These are phyloP conservation scores for Phytophthora quininea DNA, from an alignment of 352 stramenopile species.

Conservation along the genomic window DNA sequence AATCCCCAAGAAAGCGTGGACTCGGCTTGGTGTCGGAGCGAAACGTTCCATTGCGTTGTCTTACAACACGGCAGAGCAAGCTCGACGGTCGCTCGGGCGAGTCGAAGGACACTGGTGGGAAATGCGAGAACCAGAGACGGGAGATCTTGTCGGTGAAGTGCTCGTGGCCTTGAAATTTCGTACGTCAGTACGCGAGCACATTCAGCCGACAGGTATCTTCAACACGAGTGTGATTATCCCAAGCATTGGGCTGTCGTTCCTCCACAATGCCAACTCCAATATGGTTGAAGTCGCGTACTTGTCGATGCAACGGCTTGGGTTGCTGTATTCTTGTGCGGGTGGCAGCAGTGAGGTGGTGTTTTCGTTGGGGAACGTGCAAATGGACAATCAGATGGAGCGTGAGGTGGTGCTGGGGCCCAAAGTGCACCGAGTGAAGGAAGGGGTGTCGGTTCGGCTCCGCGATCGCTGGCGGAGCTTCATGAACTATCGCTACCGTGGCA, in stretches of 20 bases:
- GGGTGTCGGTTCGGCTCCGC: slow-evolving; percentile 80
- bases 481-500: slow-evolving; percentile 84
- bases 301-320: slow-evolving; percentile 75
- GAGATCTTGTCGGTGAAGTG: slow-evolving; percentile 79
- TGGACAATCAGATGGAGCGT: slow-evolving; percentile 91
- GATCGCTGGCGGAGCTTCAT: slow-evolving; percentile 86
- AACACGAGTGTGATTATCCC: slow-evolving; percentile 82
- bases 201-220: slow-evolving; percentile 63
- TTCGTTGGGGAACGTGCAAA: slow-evolving; percentile 85
- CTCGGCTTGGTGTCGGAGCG: slow-evolving; percentile 63
- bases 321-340: slow-evolving; percentile 80
- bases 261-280: slow-evolving; percentile 84
- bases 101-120: slow-evolving; percentile 88
- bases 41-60: slow-evolving; percentile 79
- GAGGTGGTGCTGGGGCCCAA: slow-evolving; percentile 86
- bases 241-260: slow-evolving; percentile 82
- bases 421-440: slow-evolving; percentile 84
- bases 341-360: slow-evolving; percentile 85
- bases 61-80: slow-evolving; percentile 79
- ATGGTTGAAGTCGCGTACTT: slow-evolving; percentile 90
- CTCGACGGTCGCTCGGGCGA: slow-evolving; percentile 67
- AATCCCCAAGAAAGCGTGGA: slow-evolving; percentile 86
- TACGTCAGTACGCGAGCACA: slow-evolving; percentile 60
- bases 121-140: slow-evolving; percentile 74
- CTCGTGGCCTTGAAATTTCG: slow-evolving; percentile 86